Evolutionary conservation across 164 flowering plant genomes (phyloP).

Genomic region (Tinospora cordifolia): DNA sequence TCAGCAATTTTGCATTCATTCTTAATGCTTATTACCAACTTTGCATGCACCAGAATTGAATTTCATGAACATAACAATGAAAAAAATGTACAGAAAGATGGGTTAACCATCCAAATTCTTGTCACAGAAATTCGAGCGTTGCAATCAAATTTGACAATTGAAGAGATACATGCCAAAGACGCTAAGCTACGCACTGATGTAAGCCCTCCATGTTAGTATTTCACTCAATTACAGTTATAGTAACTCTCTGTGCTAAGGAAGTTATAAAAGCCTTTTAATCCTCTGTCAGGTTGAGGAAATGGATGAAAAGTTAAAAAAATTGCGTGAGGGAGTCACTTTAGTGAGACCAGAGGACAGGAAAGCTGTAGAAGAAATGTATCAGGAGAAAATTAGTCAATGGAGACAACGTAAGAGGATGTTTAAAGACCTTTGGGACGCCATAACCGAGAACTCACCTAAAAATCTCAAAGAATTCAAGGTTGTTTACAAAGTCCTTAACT

Average conservation of each 20-base stretch:
- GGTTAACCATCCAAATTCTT: constrained; percentile 4
- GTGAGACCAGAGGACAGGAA: constrained; percentile 33
- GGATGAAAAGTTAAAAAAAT: constrained; percentile 27
- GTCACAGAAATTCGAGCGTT: constrained; percentile 63
- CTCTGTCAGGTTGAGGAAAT: constrained; percentile 25
- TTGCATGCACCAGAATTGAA: not conserved
- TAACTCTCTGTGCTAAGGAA: not conserved
- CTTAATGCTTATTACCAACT: constrained; percentile 1
- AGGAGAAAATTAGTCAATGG: constrained; percentile 58
- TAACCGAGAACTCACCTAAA: constrained; percentile 80
- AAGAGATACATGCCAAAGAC: constrained; percentile 56
- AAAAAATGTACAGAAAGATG: not conserved
- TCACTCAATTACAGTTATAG: not conserved
- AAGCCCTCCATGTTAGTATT: not conserved
- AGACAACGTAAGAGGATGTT: constrained; percentile 85
- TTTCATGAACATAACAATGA: not conserved
- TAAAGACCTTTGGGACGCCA: constrained; percentile 76
- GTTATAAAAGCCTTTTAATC: not conserved
- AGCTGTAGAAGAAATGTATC: constrained; percentile 16
- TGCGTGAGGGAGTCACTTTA: constrained; percentile 28
- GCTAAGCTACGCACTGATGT: constrained; percentile 56
- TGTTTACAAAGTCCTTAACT: not conserved
- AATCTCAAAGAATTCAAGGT: constrained; percentile 91
- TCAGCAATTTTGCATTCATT: not conserved
- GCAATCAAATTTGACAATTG: constrained; percentile 80